Conservation (phyloP, 208 protist genomes). For the Leishmania braziliensis region DNA sequence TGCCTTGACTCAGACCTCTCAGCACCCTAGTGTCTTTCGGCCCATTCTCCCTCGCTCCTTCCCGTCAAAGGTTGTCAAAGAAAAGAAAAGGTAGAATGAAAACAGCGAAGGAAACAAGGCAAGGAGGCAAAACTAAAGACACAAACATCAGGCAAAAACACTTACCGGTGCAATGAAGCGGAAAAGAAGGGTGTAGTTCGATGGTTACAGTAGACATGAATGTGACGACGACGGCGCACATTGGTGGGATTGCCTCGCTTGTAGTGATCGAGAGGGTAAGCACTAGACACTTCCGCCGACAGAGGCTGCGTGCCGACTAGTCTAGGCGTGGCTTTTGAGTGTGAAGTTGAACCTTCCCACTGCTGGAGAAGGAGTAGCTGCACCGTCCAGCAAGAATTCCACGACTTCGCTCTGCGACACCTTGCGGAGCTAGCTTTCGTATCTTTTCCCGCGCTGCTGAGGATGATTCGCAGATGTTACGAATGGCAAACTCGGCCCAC, state of each 20-base stretch:
- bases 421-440: constrained; percentile 45
- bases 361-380: constrained; percentile 39
- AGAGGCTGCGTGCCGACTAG: neutral
- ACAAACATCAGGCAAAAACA: neutral
- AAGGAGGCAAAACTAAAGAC: neutral
- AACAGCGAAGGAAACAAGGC: neutral
- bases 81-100: neutral
- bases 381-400: constrained; percentile 46
- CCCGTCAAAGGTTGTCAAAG: neutral
- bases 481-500: constrained; percentile 88
- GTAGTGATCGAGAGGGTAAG: neutral
- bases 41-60: neutral
- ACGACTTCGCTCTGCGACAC: constrained; percentile 55
- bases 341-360: constrained; percentile 41
- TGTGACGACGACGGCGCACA: neutral
- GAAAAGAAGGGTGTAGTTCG: neutral
- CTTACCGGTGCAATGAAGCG: neutral
- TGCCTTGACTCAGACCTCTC: neutral
- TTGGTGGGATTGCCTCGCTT: neutral
- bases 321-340: constrained; percentile 7
- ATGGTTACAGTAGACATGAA: neutral
- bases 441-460: constrained; percentile 62
- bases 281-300: neutral
- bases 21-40: neutral
- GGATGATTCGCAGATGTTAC: constrained; percentile 78